Conservation (phyloP, 1,139 yeast species). For the Debaryomyces udenii region DNA sequence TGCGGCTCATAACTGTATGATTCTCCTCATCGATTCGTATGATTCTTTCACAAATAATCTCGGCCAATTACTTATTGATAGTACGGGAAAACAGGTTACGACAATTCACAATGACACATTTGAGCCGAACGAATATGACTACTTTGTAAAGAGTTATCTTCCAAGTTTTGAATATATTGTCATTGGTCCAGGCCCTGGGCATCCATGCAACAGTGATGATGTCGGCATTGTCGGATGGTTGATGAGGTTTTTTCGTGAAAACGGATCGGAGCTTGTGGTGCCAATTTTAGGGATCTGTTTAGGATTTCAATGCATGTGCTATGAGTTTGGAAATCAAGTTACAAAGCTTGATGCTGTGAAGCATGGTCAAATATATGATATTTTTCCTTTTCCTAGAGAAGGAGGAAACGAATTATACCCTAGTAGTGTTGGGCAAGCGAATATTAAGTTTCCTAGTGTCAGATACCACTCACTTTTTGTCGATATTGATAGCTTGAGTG, state of each 20-base stretch:
- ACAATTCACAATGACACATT: constrained; percentile 80
- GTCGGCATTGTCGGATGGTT: constrained; percentile 75
- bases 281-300: constrained; percentile 92
- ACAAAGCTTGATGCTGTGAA: constrained; percentile 57
- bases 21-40: constrained; percentile 85
- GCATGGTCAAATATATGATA: constrained; percentile 82
- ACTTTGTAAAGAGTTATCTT: constrained; percentile 41
- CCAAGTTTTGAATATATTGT: constrained; percentile 73
- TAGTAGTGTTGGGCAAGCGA: constrained; percentile 16
- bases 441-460: constrained; percentile 61
- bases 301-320: constrained; percentile 86
- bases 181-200: constrained; percentile 98
- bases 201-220: constrained; percentile 66
- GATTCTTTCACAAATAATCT: constrained; percentile 93
- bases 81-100: constrained; percentile 58
- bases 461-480: constrained; percentile 89
- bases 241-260: constrained; percentile 30
- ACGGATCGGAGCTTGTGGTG: constrained; percentile 26
- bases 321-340: constrained; percentile 63
- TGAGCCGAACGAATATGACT: constrained; percentile 31
- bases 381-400: constrained; percentile 30
- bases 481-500: constrained; percentile 22
- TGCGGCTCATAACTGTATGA: constrained; percentile 31
- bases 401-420: constrained; percentile 29
- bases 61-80: constrained; percentile 58